Evolutionary conservation across 305 asterid genomes (phyloP), one percentile per base, ranked within the genome.

Genomic region (Galium porrigens): DNA sequence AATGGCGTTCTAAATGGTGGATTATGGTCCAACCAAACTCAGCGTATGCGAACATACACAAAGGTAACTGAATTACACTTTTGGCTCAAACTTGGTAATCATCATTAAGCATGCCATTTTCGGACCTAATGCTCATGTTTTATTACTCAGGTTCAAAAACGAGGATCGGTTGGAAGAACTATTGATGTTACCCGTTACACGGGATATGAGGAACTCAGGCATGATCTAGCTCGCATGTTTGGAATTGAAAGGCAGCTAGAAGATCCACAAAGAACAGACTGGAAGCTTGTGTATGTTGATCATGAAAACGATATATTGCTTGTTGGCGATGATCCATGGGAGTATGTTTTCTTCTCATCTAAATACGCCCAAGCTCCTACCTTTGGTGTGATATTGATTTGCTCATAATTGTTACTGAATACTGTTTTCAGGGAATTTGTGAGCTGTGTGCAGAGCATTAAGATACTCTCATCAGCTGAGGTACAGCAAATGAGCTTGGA

Each of bases 301-400:
- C 89, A 86, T 49, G 97, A 94, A 74, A 87, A 94, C 64, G 99
- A 94, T 66, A 86, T 90, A 59, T 73, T 94, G 69, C 96, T 94
- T 1, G 95, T 87, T 59, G 99, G 99, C 27, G 99, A 94, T 63
- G 99, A 94, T 68, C 99, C 99, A 4, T 94, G 99, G 99, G 99
- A 94, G 99, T 94, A 90, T 70, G 99, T 83, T 27, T 67, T 42
- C 7, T 9, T 17, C 36, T 25, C 53, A 41, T 27, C 30, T 39
- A 25, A 14, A 14, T 51, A 5, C 3, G 20, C 8, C 4, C 29
- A 17, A 56, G 61, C 11, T 57, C 46, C 18, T 3, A 17, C 20
- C 30, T 0, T 17, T 58, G 27, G 8, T 58, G 14, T 30, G 4
- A 46, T 27, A 4, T 27, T 12, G 53, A 8, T 29, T 39, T 60